Conservation (phyloP, 305 asterid species). For the Solanum hybrid region DNA sequence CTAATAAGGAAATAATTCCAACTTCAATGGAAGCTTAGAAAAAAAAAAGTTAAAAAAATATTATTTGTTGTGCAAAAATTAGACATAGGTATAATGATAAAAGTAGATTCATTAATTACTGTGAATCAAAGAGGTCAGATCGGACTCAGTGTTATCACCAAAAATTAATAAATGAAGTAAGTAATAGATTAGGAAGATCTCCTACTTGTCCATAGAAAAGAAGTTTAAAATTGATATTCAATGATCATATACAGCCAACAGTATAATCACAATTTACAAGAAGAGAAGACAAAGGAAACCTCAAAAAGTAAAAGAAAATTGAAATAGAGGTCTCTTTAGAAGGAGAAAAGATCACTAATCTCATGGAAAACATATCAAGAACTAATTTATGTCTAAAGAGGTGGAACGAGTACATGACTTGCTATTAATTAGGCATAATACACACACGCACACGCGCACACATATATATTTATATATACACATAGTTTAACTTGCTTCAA, state of each 20-base stretch:
- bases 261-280: neutral
- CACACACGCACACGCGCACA: neutral
- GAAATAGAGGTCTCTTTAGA: neutral
- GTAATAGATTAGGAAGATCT: neutral
- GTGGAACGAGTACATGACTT: neutral
- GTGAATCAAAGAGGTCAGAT: neutral
- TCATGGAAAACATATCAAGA: neutral
- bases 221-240: neutral
- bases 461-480: no score
- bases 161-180: no score
- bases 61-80: neutral
- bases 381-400: neutral
- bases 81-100: neutral
- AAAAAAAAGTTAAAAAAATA: neutral
- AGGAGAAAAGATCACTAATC: neutral
- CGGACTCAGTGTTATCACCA: neutral
- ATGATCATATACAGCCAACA: neutral
- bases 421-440: neutral
- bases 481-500: neutral
- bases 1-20: neutral
- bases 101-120: neutral
- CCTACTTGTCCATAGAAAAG: neutral
- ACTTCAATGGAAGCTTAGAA: neutral
- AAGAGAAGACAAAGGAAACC: neutral
- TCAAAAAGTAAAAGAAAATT: neutral